These are phyloP conservation scores for Blastomyces gilchristii DNA, from an alignment of 2,329 filamentous ascomycete genomes.

Conservation along the genomic window DNA sequence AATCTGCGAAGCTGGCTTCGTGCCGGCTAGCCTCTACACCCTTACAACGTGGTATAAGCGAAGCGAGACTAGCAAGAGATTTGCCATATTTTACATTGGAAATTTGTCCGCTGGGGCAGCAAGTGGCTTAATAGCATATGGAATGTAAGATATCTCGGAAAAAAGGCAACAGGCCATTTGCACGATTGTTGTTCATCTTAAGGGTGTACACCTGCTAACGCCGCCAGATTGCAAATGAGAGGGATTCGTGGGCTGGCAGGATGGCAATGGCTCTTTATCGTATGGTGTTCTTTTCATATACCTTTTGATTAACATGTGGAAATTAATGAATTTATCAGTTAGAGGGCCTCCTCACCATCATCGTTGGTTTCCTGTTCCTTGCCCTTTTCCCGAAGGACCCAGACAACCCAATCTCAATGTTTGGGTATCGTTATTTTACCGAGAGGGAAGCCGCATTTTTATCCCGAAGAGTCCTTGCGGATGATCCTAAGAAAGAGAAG, in stretches of 20 bases:
- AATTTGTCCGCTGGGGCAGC: slow-evolving; percentile 39
- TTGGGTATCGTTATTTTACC: not conserved
- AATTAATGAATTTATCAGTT: slow-evolving; percentile 5
- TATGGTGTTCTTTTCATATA: slow-evolving; percentile 41
- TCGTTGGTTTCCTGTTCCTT: slow-evolving; percentile 12
- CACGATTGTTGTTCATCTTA: not conserved
- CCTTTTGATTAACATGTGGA: slow-evolving; percentile 22
- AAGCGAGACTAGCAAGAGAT: slow-evolving; percentile 40
- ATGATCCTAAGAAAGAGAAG: slow-evolving; percentile 1
- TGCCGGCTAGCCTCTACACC: slow-evolving; percentile 42
- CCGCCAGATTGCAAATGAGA: slow-evolving; percentile 42
- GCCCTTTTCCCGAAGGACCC: slow-evolving; percentile 32
- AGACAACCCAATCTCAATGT: slow-evolving; percentile 18
- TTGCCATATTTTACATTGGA: slow-evolving; percentile 44
- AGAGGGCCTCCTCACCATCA: slow-evolving; percentile 8
- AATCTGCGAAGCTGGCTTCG: slow-evolving; percentile 43
- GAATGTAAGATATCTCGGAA: slow-evolving; percentile 14
- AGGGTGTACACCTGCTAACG: not conserved
- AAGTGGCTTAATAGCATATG: slow-evolving; percentile 20
- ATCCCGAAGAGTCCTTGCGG: not conserved
- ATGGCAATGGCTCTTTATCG: slow-evolving; percentile 45
- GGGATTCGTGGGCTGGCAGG: slow-evolving; percentile 38
- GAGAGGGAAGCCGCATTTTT: not conserved
- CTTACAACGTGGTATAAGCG: slow-evolving; percentile 44
- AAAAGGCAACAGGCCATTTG: not conserved